These are phyloP conservation scores for Boletales sp. DNA, from an alignment of 768 basidiomycete species.

Conservation along the genomic window DNA sequence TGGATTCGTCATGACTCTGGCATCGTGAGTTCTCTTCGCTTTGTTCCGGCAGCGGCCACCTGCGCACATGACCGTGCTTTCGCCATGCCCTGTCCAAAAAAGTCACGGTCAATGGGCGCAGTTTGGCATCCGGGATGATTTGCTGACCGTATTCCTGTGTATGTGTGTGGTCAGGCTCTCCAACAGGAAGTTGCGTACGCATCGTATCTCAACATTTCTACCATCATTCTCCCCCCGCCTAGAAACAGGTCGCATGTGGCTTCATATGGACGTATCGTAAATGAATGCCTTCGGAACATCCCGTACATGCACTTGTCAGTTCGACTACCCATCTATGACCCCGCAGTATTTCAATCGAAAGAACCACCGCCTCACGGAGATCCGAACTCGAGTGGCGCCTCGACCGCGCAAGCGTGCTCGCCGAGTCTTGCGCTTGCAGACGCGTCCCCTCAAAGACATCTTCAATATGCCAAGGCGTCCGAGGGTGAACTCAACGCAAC, in stretches of 20 bases:
- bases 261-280: conserved; percentile 91
- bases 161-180: conserved; percentile 58
- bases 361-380: conserved; percentile 27
- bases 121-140: conserved; percentile 2
- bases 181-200: conserved; percentile 92
- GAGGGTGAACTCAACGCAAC: conserved; percentile 66
- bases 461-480: conserved; percentile 34
- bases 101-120: conserved; percentile 17
- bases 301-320: conserved; percentile 80
- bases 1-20: conserved; percentile 96
- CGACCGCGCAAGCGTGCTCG: conserved; percentile 17
- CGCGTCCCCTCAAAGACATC: conserved; percentile 23
- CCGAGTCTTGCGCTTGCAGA: conserved; percentile 14
- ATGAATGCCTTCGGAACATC: conserved; percentile 64
- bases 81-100: conserved; percentile 14
- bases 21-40: conserved; percentile 56
- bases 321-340: conserved; percentile 79
- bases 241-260: conserved; percentile 78
- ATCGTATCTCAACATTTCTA: conserved; percentile 83
- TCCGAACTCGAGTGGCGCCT: conserved; percentile 25
- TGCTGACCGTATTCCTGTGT: conserved; percentile 11
- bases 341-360: conserved; percentile 50
- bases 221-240: conserved; percentile 86
- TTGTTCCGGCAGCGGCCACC: conserved; percentile 6
- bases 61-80: conserved; percentile 7